Evolutionary conservation across 2,329 filamentous ascomycete genomes (phyloP).

Genomic region (Epichloe festucae): DNA sequence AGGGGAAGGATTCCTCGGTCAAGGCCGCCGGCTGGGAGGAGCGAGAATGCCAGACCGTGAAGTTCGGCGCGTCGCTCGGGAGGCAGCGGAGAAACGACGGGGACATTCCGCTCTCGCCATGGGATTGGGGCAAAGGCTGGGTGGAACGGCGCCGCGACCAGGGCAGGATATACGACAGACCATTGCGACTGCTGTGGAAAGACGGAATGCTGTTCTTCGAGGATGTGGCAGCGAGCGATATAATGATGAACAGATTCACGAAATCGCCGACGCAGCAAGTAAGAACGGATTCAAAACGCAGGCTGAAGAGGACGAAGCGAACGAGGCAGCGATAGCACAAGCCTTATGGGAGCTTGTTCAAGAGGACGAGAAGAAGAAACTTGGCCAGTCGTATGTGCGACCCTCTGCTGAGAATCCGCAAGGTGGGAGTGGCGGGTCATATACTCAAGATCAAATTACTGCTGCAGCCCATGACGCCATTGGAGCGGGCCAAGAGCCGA

Average conservation of each 20-base stretch:
- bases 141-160: slow-evolving; percentile 40
- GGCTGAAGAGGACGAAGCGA: slow-evolving; percentile 79
- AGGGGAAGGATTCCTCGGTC: slow-evolving; percentile 73
- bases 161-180: slow-evolving; percentile 58
- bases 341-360: slow-evolving; percentile 79
- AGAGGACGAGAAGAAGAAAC: slow-evolving; percentile 48
- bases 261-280: slow-evolving; percentile 50
- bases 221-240: slow-evolving; percentile 66
- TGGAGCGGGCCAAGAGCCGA: not conserved
- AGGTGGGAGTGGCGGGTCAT: slow-evolving; percentile 16
- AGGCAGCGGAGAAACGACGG: slow-evolving; percentile 58
- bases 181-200: slow-evolving; percentile 58
- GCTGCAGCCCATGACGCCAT: not conserved
- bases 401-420: slow-evolving; percentile 24
- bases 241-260: slow-evolving; percentile 51
- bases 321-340: slow-evolving; percentile 74
- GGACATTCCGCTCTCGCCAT: slow-evolving; percentile 40
- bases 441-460: slow-evolving; percentile 12
- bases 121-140: slow-evolving; percentile 59
- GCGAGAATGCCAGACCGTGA: slow-evolving; percentile 53
- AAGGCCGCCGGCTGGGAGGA: slow-evolving; percentile 63
- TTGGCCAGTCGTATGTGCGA: slow-evolving; percentile 40
- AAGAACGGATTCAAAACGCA: slow-evolving; percentile 67
- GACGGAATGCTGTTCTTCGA: slow-evolving; percentile 51
- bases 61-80: slow-evolving; percentile 59